Percentiles rank a stretch among this genome's conserved stretches.
phyloP scores from a whole-genome alignment of 73 alveolate genomes.

The Paramecium caudatum region DNA sequence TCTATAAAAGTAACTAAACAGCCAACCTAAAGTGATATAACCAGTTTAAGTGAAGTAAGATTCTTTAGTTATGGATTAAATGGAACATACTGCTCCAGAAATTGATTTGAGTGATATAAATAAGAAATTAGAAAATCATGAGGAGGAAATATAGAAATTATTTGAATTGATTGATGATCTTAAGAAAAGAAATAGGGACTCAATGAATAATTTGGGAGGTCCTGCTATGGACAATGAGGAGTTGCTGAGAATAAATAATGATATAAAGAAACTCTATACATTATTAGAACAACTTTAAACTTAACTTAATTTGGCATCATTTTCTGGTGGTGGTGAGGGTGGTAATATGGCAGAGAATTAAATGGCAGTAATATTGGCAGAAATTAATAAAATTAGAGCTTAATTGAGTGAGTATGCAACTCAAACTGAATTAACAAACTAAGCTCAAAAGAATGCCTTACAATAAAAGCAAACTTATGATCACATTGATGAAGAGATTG shows the following conservation, averaged over 20 bases:
- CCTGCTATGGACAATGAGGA: constrained; percentile 18
- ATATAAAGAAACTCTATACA: constrained; percentile 19
- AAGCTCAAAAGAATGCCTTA: not conserved
- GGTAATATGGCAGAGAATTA: not conserved
- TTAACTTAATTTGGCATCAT: constrained; percentile 45
- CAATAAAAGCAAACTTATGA: constrained; percentile 25
- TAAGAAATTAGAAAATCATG: constrained; percentile 32
- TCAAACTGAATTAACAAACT: constrained; percentile 9
- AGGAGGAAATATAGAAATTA: constrained; percentile 39
- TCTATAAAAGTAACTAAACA: not conserved
- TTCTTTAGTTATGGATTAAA: not conserved
- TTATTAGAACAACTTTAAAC: constrained; percentile 45
- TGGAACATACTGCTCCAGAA: not conserved
- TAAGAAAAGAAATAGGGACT: constrained; percentile 1
- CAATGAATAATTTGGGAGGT: not conserved
- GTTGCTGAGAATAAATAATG: not conserved
- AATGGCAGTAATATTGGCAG: constrained; percentile 38
- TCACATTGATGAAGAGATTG: constrained; percentile 66
- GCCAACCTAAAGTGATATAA: not conserved
- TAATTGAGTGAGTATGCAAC: constrained; percentile 36
- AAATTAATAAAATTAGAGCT: constrained; percentile 41
- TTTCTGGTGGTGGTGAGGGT: constrained; percentile 17
- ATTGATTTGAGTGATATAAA: constrained; percentile 24
- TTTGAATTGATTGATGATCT: constrained; percentile 49
- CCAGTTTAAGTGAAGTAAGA: constrained; percentile 22